These are phyloP conservation scores for Acacia pycnantha DNA, from an alignment of 331 rosid genomes.

Conservation along the genomic window DNA sequence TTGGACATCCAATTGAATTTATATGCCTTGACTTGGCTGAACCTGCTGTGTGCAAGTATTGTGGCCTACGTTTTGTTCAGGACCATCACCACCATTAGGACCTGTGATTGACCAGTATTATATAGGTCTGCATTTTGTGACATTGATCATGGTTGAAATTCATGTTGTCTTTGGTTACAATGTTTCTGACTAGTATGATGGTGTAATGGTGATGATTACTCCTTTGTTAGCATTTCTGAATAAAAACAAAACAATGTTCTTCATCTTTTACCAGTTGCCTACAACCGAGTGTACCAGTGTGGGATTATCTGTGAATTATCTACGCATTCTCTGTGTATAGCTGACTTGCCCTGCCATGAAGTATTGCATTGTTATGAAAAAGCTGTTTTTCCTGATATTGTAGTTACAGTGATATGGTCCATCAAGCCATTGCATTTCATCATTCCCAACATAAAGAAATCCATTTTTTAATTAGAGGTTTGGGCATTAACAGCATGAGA, in stretches of 20 bases:
- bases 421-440: background rate
- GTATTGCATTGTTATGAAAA: conserved; percentile 7
- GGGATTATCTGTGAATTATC: background rate
- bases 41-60: conserved; percentile 92
- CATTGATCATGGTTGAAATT: conserved; percentile 28
- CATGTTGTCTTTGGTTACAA: conserved; percentile 14
- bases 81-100: conserved; percentile 90
- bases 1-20: conserved; percentile 92
- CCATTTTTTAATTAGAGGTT: too few species aligned
- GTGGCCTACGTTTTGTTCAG: conserved; percentile 84
- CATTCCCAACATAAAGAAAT: background rate
- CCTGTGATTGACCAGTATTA: conserved; percentile 24
- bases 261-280: conserved; percentile 17
- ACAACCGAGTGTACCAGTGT: background rate
- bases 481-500: too few species aligned
- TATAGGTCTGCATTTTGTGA: conserved; percentile 19
- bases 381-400: conserved; percentile 2
- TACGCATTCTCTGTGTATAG: background rate
- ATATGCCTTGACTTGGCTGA: conserved; percentile 77
- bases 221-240: conserved; percentile 38
- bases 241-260: conserved; percentile 42
- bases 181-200: conserved; percentile 28
- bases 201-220: conserved; percentile 30
- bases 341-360: conserved; percentile 8
- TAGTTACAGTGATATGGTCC: background rate